Base-by-base conservation (phyloP, 148 eudicot species). In the Polygonum aviculare region DNA sequence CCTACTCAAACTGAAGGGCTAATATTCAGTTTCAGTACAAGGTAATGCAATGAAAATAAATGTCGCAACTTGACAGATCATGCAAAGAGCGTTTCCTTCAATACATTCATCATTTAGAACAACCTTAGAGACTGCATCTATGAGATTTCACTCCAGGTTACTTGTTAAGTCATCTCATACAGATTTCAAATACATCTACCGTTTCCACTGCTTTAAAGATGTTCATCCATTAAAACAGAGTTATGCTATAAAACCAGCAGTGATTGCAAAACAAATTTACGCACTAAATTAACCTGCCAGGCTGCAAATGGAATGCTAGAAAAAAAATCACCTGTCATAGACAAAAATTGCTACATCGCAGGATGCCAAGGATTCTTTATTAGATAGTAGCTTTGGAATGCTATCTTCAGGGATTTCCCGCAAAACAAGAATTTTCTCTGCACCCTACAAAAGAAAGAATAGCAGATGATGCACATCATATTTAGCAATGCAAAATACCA, bases 291-390 rank as follows among this genome's bases (percentile, higher is more conserved):
- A 67, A 67, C 69, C 69, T 60, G 44, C n/a, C 21, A 67, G 38
- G 16, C 44, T 67, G 45, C 21, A 14, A 22, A 67, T 38, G 45
- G 48, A 76, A 62, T 40, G 51, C 14, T 9, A 19, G 36, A 67
- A 67, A 2, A 15, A 15, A 9, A 67, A 38, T 52, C 80, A 90
- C 99, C 97, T 92, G 84, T 95, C 96, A 86, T 92, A 90, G 18
- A 95, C 89, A 86, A 95, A 95, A 62, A 95, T 81, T 65, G 97
- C 97, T 47, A 90, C 81, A 72, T 95, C 97, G 75, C 99, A 95
- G 18, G 88, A 82, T 73, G 96, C 97, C 74, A 93, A 82, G 50
- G 91, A 87, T 75, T 92, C 96, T 82, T 83, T 92, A 33, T 65
- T 76, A 8, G 85, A 81, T 55, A 95, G 83, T 72, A 95, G 80